Base-by-base conservation (phyloP, 352 stramenopile genomes). In the Pythium utonaiense region DNA sequence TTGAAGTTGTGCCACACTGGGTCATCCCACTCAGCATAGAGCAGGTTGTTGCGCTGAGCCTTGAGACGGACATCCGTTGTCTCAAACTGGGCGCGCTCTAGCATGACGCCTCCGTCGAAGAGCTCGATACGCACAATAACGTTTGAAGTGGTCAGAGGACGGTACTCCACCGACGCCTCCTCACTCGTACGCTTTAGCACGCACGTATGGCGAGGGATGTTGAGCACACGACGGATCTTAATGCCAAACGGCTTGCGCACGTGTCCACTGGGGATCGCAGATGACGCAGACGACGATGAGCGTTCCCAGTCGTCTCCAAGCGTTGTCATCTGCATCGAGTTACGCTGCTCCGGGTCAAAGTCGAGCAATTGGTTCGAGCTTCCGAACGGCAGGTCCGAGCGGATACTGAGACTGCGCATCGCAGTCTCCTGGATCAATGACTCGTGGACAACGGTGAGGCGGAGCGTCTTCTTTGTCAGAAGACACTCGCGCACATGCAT, bases 401-500 rank as follows among this genome's bases (percentile, higher is more conserved):
- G 75, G 51, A 93, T 90, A 48, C 76, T 91, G 21, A 91, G 56
- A 41, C 81, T 92, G 33, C 83, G 78, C 76, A 89, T 88, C 3
- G 79, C 82, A 1, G 79, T 91, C 53, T 93, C 85, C 61, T 91
- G 80, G 28, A 95, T 95, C 12, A 92, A 77, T 0, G 85, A 93
- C 53, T 93, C 79, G 59, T 93, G 83, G n/a, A 95, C 81, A 16
- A 95, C 71, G 21, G 86, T 93, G 41, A 95, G 68, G 2, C 86
- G 80, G 22, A 95, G 77, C 14, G 83, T 92, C 59, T 93, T 93
- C 71, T 95, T 95, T 1, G 80, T 90, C 47, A 95, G 60, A 25
- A 93, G 64, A 64, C 83, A 93, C 59, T 95, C 83, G 38, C 86
- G 86, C 27, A 95, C 83, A 45, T 93, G 84, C 55, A 93, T 86